Percentiles rank a stretch among this genome's conserved stretches.
Evolutionary conservation across 116 monocot genomes (phyloP).

Genomic region (Phalaenopsis hybrid): DNA sequence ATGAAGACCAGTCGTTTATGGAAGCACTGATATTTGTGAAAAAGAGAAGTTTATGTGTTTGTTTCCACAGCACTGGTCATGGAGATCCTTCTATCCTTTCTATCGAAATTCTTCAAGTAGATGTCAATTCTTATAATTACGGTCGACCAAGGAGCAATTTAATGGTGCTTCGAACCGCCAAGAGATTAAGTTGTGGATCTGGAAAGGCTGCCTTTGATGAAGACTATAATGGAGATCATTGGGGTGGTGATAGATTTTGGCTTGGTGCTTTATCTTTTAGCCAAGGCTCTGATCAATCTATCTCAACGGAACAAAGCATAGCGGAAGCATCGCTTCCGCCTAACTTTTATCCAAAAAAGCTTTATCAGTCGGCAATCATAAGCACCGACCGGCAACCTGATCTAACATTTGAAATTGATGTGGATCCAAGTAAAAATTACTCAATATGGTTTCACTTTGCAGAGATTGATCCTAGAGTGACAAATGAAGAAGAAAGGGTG

Average conservation of each 20-base stretch:
- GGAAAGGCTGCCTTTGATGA: constrained; percentile 77
- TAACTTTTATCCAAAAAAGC: constrained; percentile 66
- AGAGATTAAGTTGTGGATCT: constrained; percentile 66
- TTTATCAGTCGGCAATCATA: constrained; percentile 86
- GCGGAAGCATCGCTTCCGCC: constrained; percentile 48
- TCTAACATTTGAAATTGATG: constrained; percentile 64
- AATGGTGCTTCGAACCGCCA: constrained; percentile 57
- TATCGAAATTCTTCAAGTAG: constrained; percentile 81
- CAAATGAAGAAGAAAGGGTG: constrained; percentile 48
- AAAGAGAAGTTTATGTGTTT: constrained; percentile 39
- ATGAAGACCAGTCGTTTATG: constrained; percentile 70
- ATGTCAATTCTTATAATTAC: constrained; percentile 56
- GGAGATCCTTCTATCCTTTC: constrained; percentile 90
- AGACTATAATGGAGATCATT: constrained; percentile 65
- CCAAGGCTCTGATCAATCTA: constrained; percentile 50
- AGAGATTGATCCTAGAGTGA: constrained; percentile 66
- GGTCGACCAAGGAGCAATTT: constrained; percentile 41
- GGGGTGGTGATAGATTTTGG: constrained; percentile 99
- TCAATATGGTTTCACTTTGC: constrained; percentile 98
- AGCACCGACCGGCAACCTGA: constrained; percentile 64
- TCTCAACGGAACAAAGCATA: constrained; percentile 71
- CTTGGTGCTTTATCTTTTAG: constrained; percentile 40
- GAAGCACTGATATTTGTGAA: constrained; percentile 62
- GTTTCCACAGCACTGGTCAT: constrained; percentile 93
- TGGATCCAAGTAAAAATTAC: constrained; percentile 76